Base-by-base conservation (phyloP, 306 rosid species). In the Cucumis melo region DNA sequence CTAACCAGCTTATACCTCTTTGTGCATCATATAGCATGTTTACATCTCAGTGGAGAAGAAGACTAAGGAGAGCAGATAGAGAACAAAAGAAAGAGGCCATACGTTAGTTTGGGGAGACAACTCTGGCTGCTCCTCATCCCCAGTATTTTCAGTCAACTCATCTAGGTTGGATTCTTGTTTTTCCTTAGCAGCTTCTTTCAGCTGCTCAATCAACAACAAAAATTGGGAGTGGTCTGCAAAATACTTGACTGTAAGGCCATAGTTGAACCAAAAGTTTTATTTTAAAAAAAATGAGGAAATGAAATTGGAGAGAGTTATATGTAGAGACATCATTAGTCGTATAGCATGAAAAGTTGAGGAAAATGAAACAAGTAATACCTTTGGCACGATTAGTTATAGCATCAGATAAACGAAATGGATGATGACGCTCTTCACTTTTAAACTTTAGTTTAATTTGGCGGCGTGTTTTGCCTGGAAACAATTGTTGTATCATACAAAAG, bases 351-450 rank as follows among this genome's bases (percentile, higher is more conserved):
- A 68, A 23, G 5, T 46, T 71, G 0, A 10, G 41, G 16, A 8
- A 67, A 67, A 67, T 73, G 15, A 16, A 63, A 62, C 7, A 27
- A 27, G 29, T 27, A 29, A 81, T 75, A 89, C 97, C 96, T 83
- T 83, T 82, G 55, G 85, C 11, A 14, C 87, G 93, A 83, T 65
- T 81, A 32, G 78, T 82, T 23, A 88, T 14, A 32, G 97, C 97
- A 81, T 87, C 96, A 15, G 75, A 27, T 46, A 93, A 79, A 61
- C 59, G 84, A 58, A 82, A 66, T 73, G 91, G 93, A 81, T 85
- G 86, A 60, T 89, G 89, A 12, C 86, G 84, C 83, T 88, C 92
- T 88, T 91, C 97, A 83, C 80, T 90, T 85, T 89, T 91, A 84
- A 83, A 93, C 74, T 93, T 93, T 82, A 78, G 81, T 86, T 86